Percentiles rank a stretch among this genome's conserved stretches.
Evolutionary conservation across 805 yeast species (phyloP).

Genomic region (Huiozyma sinensis): DNA sequence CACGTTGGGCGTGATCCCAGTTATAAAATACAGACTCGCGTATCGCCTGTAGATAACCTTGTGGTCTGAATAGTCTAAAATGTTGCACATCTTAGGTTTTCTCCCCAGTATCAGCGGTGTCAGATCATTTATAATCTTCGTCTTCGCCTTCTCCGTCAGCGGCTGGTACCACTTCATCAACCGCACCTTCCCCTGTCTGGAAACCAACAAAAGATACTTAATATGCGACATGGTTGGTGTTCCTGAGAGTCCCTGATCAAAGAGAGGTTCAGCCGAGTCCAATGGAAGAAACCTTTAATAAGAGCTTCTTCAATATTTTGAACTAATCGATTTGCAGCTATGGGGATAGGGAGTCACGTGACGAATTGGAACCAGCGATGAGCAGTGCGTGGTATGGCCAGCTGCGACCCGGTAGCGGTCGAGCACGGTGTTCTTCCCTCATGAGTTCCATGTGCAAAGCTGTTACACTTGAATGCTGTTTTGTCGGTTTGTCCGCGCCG

Average conservation of each 20-base stretch:
- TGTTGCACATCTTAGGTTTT: slow-evolving; percentile 91
- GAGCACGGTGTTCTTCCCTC: too few species aligned
- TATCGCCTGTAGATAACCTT: slow-evolving; percentile 87
- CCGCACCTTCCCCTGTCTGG: slow-evolving; percentile 92
- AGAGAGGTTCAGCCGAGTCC: too few species aligned
- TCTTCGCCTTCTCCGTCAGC: slow-evolving; percentile 72
- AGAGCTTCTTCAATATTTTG: too few species aligned
- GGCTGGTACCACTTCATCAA: slow-evolving; percentile 89
- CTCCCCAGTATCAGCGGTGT: slow-evolving; percentile 78
- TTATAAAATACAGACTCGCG: slow-evolving; percentile 84
- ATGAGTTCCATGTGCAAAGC: too few species aligned
- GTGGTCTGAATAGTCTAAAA: slow-evolving; percentile 63
- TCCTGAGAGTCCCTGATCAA: neutral
- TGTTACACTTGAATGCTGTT: too few species aligned
- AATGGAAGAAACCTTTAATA: too few species aligned
- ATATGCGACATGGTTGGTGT: slow-evolving; percentile 29
- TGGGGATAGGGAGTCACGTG: too few species aligned
- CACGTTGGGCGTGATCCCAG: slow-evolving; percentile 43
- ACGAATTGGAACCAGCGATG: too few species aligned
- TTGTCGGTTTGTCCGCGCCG: too few species aligned
- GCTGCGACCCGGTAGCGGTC: too few species aligned
- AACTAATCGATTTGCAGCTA: too few species aligned
- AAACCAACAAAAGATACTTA: slow-evolving; percentile 67
- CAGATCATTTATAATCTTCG: slow-evolving; percentile 72
- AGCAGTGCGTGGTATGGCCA: too few species aligned